A percentile compares a stretch with the other conserved stretches of the same genome.
phyloP scores from a whole-genome alignment of 2,329 filamentous ascomycete species.

The Macrophomina phaseolina region DNA sequence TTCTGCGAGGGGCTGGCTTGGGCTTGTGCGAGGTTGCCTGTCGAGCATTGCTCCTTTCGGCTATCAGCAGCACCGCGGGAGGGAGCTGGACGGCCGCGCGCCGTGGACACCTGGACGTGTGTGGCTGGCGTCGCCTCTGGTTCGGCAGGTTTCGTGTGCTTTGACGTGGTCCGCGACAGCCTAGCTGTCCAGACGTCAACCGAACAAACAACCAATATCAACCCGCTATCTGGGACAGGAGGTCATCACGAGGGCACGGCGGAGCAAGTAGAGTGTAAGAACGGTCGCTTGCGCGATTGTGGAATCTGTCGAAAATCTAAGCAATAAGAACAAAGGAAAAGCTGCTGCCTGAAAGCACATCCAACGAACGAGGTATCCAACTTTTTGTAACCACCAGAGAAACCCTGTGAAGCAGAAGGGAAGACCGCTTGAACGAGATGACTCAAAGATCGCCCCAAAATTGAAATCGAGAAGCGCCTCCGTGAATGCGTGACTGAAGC shows the following conservation, averaged over 20 bases:
- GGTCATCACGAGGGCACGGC: conserved; percentile 10
- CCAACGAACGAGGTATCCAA: conserved; percentile 24
- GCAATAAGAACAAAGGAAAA: neutral
- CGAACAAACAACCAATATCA: conserved; percentile 2
- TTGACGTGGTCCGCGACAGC: conserved; percentile 20
- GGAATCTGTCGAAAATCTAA: neutral
- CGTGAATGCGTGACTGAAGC: conserved; percentile 18
- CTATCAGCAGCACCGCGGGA: neutral
- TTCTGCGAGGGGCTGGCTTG: conserved; percentile 6
- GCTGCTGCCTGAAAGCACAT: conserved; percentile 6
- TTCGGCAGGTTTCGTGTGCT: conserved; percentile 21
- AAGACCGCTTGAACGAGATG: conserved; percentile 18
- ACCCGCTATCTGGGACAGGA: conserved; percentile 16
- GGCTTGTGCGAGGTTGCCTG: conserved; percentile 20
- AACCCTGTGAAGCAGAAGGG: conserved; percentile 6
- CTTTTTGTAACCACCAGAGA: conserved; percentile 14
- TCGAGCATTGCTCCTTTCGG: conserved; percentile 23
- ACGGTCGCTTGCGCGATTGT: conserved; percentile 18
- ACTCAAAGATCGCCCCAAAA: conserved; percentile 11
- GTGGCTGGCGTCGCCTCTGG: conserved; percentile 10
- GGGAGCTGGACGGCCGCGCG: conserved; percentile 1
- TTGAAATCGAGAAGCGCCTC: conserved; percentile 19
- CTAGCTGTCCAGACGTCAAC: conserved; percentile 11
- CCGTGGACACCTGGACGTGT: neutral
- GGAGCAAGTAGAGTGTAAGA: neutral